Evolutionary conservation across 164 flowering plant genomes (phyloP).

Genomic region (Santalum album): DNA sequence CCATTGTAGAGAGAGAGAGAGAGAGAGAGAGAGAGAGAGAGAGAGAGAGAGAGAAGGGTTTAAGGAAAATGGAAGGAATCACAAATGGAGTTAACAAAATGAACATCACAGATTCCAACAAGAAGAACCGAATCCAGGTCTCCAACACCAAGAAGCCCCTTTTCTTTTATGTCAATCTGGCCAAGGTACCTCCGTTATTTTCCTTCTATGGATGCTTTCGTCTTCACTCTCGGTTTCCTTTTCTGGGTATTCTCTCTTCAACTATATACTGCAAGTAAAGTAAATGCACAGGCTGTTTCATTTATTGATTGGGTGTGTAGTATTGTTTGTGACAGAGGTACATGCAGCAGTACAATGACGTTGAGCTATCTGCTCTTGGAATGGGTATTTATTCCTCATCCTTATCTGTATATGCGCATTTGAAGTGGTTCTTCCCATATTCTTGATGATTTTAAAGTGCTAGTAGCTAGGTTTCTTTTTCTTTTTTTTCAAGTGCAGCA

Average conservation of each 20-base stretch:
- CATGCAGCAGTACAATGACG: constrained; percentile 46
- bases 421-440: no score
- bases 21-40: no score
- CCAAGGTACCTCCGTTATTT: constrained; percentile 35
- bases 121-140: constrained; percentile 62
- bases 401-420: background rate
- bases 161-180: constrained; percentile 64
- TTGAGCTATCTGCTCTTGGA: constrained; percentile 60
- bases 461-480: no score
- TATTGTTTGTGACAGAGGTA: constrained; percentile 26
- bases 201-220: background rate
- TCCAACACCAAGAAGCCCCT: constrained; percentile 62
- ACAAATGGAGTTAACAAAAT: no score
- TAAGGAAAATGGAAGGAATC: background rate
- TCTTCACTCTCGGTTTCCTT: background rate
- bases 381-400: constrained; percentile 35
- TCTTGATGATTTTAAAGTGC: no score
- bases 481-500: no score
- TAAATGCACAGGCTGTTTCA: no score
- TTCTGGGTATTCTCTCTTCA: background rate
- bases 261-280: no score
- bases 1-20: no score
- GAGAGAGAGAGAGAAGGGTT: no score
- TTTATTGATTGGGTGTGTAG: no score
- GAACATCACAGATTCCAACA: constrained; percentile 21